These are phyloP conservation scores for Coniella lustricola DNA, from an alignment of 2,329 filamentous ascomycete genomes.

Conservation along the genomic window DNA sequence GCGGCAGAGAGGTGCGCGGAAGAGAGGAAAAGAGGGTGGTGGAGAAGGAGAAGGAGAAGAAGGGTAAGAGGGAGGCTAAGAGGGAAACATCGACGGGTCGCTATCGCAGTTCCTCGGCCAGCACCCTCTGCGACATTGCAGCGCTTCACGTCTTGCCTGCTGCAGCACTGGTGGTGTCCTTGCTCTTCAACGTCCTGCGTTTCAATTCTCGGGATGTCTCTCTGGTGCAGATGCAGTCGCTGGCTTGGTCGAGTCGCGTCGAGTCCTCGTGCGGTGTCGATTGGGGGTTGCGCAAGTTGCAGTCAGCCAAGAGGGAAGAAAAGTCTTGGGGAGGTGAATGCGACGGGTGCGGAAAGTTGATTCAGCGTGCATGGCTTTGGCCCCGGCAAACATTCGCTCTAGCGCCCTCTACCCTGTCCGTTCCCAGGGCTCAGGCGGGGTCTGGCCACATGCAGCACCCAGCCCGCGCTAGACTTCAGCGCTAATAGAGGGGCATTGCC, in stretches of 20 bases:
- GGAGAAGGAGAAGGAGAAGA: constrained; percentile 2
- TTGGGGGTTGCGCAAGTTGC: background rate
- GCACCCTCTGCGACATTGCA: constrained; percentile 16
- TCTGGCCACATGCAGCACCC: background rate
- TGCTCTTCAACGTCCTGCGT: background rate
- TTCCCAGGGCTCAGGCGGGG: background rate
- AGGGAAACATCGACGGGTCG: constrained; percentile 11
- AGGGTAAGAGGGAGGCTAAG: constrained; percentile 3
- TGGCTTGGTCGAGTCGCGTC: background rate
- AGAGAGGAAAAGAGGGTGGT: constrained; percentile 2
- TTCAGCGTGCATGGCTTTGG: background rate
- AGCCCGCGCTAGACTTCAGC: background rate
- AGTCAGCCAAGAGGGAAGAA: background rate
- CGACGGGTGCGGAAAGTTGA: constrained; percentile 1
- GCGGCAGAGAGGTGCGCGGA: background rate
- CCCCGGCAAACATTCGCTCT: background rate
- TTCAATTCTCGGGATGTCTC: background rate
- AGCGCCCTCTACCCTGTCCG: background rate
- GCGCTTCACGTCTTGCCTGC: background rate
- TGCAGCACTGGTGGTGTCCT: background rate
- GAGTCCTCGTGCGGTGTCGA: background rate
- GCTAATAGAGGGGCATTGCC: background rate
- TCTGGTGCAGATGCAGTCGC: background rate
- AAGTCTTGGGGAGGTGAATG: background rate
- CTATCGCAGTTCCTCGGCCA: constrained; percentile 15